Evolutionary conservation across 2,329 filamentous ascomycete species (phyloP), one percentile per base, ranked within the genome.

Genomic region (Exophiala mesophila): DNA sequence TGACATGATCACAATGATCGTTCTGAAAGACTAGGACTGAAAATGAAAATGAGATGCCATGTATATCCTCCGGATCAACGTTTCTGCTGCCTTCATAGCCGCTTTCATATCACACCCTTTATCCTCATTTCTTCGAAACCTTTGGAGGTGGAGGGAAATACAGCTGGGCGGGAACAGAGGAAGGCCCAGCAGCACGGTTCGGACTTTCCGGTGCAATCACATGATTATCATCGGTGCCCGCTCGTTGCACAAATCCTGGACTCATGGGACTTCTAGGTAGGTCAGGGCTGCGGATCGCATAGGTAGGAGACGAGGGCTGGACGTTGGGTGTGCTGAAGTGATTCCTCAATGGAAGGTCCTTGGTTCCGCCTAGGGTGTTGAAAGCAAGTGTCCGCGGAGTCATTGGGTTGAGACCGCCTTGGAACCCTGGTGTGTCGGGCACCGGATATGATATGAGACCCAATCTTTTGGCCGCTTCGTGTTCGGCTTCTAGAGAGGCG

Each of bases 301-400:
- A 45, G 10, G 19, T 47, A 43, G 45, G 45, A 19, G 41, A 29
- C 47, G 55, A 13, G 51, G 54, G 39, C 13, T 44, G 49, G 12
- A 26, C 20, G 20, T 55, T 54, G 5, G 55, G 54, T 13, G 49
- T 45, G 30, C 45, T 56, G 39, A 57, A 57, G 45, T 63, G 55
- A 29, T n/a, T 46, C 60, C 66, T 59, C n/a, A 70, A 53, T 3
- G 67, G 67, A 2, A 68, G 59, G 32, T 70, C 66, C 35, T 61
- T 58, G 9, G 54, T 57, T n/a, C 59, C 60, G 7, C 55, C 61
- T 2, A 68, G 56, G 35, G 57, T 61, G 52, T 67, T 67, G 47
- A 69, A 69, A 1, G 64, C 64, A 12, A 63, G 51, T 10, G 62
- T 70, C 16, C 66, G 60, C 3, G 68, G 66, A n/a, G 66, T 66